A percentile compares a stretch with the other conserved stretches of the same genome.
Conservation (phyloP, 2,329 filamentous ascomycete species). For the Cladophialophora carrionii region DNA sequence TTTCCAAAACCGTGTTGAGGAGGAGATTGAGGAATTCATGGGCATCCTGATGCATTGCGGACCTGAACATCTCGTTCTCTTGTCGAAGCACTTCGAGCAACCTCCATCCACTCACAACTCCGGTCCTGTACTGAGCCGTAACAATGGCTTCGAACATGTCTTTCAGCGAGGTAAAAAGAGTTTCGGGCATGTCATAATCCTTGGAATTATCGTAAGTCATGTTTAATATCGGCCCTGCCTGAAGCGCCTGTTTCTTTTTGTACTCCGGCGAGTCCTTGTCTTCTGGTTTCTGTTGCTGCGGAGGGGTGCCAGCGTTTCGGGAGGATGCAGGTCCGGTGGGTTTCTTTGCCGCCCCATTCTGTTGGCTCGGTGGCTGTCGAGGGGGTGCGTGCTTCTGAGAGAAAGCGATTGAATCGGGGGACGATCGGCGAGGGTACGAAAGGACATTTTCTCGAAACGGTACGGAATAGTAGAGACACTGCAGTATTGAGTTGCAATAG, state of each 20-base stretch:
- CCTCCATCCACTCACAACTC: constrained; percentile 86
- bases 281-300: constrained; percentile 69
- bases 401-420: constrained; percentile 70
- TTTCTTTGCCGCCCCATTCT: constrained; percentile 55
- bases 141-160: constrained; percentile 94
- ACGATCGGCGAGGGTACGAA: constrained; percentile 77
- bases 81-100: constrained; percentile 92
- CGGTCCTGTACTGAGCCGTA: constrained; percentile 76
- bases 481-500: constrained; percentile 98
- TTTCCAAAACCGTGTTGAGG: constrained; percentile 93
- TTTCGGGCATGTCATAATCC: constrained; percentile 90
- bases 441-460: constrained; percentile 93
- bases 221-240: constrained; percentile 83
- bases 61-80: constrained; percentile 96
- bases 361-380: constrained; percentile 53
- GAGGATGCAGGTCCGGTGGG: constrained; percentile 41
- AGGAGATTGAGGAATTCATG: constrained; percentile 95
- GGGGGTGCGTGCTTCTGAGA: constrained; percentile 64
- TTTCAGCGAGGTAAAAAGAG: constrained; percentile 89
- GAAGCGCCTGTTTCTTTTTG: constrained; percentile 94
- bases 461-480: constrained; percentile 94
- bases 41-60: constrained; percentile 96
- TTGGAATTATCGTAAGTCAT: constrained; percentile 78
- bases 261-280: constrained; percentile 96
- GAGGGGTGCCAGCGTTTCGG: constrained; percentile 41